These are phyloP conservation scores for Colletotrichum gigasporum DNA, from an alignment of 2,329 filamentous ascomycete species.

Conservation along the genomic window DNA sequence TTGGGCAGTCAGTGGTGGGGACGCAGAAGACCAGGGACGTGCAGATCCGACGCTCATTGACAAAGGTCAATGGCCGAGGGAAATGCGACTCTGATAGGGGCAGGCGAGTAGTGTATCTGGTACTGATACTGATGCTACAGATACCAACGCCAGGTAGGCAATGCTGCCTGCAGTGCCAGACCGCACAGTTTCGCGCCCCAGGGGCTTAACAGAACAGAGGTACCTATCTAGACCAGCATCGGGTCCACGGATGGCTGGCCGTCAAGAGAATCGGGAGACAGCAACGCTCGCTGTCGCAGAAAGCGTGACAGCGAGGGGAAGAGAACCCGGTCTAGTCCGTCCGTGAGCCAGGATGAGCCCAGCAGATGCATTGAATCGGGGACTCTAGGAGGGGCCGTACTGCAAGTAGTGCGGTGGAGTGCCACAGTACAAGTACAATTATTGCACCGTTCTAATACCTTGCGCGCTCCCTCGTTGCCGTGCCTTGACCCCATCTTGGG, in stretches of 20 bases:
- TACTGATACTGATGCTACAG: too few species aligned
- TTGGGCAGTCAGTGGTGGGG: not conserved
- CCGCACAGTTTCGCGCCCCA: too few species aligned
- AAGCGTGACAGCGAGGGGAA: slow-evolving; percentile 7
- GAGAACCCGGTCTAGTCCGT: not conserved
- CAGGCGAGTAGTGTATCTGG: not conserved
- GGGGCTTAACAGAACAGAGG: too few species aligned
- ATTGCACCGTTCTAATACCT: too few species aligned
- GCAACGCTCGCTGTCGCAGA: slow-evolving; percentile 4
- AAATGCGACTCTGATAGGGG: not conserved
- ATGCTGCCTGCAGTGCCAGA: too few species aligned
- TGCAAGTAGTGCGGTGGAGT: not conserved
- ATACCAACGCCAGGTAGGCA: too few species aligned
- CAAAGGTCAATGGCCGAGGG: not conserved
- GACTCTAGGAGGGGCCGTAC: not conserved
- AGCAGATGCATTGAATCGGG: slow-evolving; percentile 5
- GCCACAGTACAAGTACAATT: too few species aligned
- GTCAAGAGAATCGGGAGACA: not conserved
- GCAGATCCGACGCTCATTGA: slow-evolving; percentile 11
- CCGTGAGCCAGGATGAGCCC: not conserved
- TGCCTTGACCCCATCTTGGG: too few species aligned
- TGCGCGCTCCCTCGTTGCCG: too few species aligned
- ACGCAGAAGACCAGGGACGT: not conserved
- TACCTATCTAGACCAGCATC: too few species aligned
- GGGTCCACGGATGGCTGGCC: too few species aligned